Base-by-base conservation (phyloP, 2,329 filamentous ascomycete genomes). In the Talaromyces sp. region DNA sequence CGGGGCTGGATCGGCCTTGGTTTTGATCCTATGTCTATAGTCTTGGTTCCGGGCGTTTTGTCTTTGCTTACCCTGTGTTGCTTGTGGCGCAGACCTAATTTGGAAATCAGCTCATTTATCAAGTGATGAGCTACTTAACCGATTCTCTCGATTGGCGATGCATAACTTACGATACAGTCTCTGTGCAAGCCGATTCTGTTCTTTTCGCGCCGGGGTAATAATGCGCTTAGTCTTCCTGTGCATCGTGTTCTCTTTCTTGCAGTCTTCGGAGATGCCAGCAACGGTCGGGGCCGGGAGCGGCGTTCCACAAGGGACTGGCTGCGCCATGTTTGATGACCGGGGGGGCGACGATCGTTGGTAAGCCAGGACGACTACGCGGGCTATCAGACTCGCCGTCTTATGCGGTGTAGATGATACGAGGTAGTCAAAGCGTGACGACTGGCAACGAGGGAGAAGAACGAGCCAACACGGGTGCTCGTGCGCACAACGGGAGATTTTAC, bases 111-210 rank as follows among this genome's bases (percentile, higher is more conserved):
- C 48, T n/a, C 25, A 2, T 46, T 25, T 9, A 12, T 46, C 18
- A 16, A 6, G 8, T 8, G 14, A 5, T 50, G 44, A 28, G n/a
- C n/a, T n/a, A 16, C 18, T 52, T 9, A 16, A 11, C 48, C 5
- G 2, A 11, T 7, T 14, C 3, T 18, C 25, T 25, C 28, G 6
- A 31, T 33, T 28, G 28, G 16, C 25, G 12, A 37, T 25, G 14
- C 25, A 35, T 39, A 46, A 52, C 61, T 46, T 33, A 63, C 61
- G 61, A 33, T 46, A 63, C 31, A 50, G 28, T 48, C 54, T 58
- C 23, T 63, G 61, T 18, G 61, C 61, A 33, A 58, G 28, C 23
- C 61, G 55, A 23, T 63, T 63, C 6, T 63, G 61, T 28, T 58
- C 61, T 40, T 63, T 58, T 12, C 56, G 56, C 31, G 61, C 61